Base-by-base conservation (phyloP, 306 rosid genomes). In the Cucumis melo region DNA sequence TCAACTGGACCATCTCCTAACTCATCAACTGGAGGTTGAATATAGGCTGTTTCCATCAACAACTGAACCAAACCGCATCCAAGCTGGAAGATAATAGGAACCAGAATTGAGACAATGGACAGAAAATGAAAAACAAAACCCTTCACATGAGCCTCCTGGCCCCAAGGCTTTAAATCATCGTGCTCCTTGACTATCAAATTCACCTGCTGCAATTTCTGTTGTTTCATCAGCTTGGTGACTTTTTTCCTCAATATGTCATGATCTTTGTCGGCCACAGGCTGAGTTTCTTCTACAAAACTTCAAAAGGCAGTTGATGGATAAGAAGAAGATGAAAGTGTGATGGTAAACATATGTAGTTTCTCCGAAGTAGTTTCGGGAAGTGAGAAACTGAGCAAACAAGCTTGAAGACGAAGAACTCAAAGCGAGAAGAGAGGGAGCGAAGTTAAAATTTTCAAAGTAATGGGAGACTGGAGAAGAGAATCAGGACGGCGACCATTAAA, bases 141-240 rank as follows among this genome's bases (percentile, higher is more conserved):
- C 98, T 94, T 94, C 61, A 82, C 95, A 42, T 94, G 98, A 79
- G 82, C 93, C 74, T 91, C 98, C 84, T 83, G 95, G 51, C 91
- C 96, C 98, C 97, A 94, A 67, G 96, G 96, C 82, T 85, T 90
- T 78, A 82, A 79, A 59, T 82, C 90, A 79, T 90, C 92, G 10
- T 75, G 87, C 65, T 79, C 84, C 66, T 83, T 85, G 73, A 94
- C 85, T 68, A 94, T 82, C 78, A 68, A 73, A 65, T 84, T 63
- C 11, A 87, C 96, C 82, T 88, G 89, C 42, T 74, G 80, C 80
- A 77, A 73, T 86, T 90, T 92, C 81, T 94, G 86, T 55, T 82
- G 87, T 71, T 89, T 90, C 20, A 94, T 59, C 84, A 94, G 80
- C 42, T 55, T 74, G n/a, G 85, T 65, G 59, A 94, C 87, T 66